Evolutionary conservation across 2,329 filamentous ascomycete genomes (phyloP), one percentile per base, ranked within the genome.

Genomic region (Botrytis porri): DNA sequence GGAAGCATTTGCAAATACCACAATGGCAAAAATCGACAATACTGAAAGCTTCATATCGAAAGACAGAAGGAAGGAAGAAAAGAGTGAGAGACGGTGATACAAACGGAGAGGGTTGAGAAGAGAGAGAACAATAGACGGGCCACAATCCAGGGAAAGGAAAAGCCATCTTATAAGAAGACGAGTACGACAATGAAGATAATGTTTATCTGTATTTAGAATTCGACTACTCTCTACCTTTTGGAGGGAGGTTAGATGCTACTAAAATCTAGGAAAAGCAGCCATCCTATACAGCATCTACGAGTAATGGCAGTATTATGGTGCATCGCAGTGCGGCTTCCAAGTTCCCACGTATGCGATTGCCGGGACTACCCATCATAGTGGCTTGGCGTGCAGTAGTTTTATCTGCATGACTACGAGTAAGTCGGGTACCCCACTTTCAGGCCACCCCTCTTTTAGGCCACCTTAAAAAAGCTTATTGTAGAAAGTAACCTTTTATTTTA

Each of bases 1-100:
- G 43, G 61, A 51, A 22, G 73, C 73, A 10, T 57, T 37, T 7
- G 37, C 67, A 39, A 51, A 73, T 35, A 60, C 62, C 25, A 67
- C 67, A 22, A 65, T 39, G n/a, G 43, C 67, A 51, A 61, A 48
- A 22, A 51, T 16, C 32, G 73, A 51, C 16, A 63, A 51, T 48
- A n/a, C 20, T 60, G 51, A 48, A n/a, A 48, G 39, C 59, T 69
- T 72, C 71, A 72, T 72, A 54, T 37, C 14, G 41, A 4, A 43
- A 39, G 20, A 20, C n/a, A 35, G 7, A 32, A 41, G 12, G n/a
- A 16, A 54, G 4, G n/a, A 43, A 62, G 29, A 9, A 29, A 22
- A 51, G 7, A 29, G 25, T 16, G 45, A 14, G 37, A n/a, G 61
- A 45, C 10, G 64, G n/a, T 32, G 35, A n/a, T 3, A 59, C n/a